A percentile compares a stretch with the other conserved stretches of the same genome.
Conservation (phyloP, 1,284 basidiomycete genomes). For the Amylostereum areolatum region DNA sequence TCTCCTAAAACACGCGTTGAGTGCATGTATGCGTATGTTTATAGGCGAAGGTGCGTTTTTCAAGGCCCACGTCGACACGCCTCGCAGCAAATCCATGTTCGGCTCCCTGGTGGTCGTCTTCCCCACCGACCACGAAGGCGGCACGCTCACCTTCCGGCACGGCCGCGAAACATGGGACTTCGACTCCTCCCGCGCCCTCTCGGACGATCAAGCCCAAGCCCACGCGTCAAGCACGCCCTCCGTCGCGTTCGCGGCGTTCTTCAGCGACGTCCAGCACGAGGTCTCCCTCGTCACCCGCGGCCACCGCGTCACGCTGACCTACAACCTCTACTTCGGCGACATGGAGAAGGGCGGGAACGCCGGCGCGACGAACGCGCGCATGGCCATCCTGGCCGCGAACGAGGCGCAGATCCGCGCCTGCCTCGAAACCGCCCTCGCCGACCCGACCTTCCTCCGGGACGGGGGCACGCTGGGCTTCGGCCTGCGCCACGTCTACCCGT, state of each 20-base stretch:
- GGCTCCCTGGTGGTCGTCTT: constrained; percentile 12
- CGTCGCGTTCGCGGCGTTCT: constrained; percentile 32
- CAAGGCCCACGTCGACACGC: constrained; percentile 21
- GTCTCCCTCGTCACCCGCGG: constrained; percentile 33
- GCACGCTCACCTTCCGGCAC: constrained; percentile 4
- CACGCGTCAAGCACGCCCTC: neutral
- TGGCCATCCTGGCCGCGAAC: neutral
- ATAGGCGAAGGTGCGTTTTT: constrained; percentile 18
- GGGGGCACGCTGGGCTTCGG: constrained; percentile 33
- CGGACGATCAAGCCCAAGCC: no score
- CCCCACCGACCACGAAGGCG: constrained; percentile 11
- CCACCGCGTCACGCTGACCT: constrained; percentile 37
- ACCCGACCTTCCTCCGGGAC: constrained; percentile 23
- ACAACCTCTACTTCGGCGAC: constrained; percentile 26
- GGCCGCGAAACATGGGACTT: constrained; percentile 2
- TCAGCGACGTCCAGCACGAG: constrained; percentile 39
- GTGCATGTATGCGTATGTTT: neutral
- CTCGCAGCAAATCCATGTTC: constrained; percentile 16
- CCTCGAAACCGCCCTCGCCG: constrained; percentile 18
- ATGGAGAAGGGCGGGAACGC: neutral
- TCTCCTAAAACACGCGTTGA: neutral
- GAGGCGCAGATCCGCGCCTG: constrained; percentile 5
- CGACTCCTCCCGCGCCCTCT: no score
- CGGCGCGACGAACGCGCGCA: neutral
- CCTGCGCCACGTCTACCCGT: constrained; percentile 31